phyloP scores from a whole-genome alignment of 2,329 filamentous ascomycete species.

The Sphaerulina vaccinii region DNA sequence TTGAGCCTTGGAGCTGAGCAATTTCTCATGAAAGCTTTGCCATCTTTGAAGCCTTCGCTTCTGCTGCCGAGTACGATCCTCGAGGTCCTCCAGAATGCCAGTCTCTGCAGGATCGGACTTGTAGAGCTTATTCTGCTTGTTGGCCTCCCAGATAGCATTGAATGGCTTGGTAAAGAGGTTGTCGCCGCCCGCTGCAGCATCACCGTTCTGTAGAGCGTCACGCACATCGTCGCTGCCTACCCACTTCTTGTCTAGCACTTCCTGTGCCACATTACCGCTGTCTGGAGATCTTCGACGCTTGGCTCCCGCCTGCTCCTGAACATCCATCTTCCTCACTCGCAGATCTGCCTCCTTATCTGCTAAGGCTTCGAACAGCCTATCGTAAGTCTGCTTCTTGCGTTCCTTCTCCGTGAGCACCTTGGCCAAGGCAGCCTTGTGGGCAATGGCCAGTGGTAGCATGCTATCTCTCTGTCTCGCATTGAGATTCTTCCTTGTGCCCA shows the following conservation, averaged over 20 bases:
- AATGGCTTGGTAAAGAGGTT: slow-evolving; percentile 64
- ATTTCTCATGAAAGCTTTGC: slow-evolving; percentile 61
- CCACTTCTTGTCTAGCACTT: slow-evolving; percentile 71
- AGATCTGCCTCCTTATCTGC: slow-evolving; percentile 48
- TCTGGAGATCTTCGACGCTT: slow-evolving; percentile 29
- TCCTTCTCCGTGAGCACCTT: slow-evolving; percentile 60
- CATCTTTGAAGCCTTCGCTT: slow-evolving; percentile 68
- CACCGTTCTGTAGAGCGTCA: slow-evolving; percentile 67
- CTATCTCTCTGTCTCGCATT: slow-evolving; percentile 37
- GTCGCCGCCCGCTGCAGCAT: slow-evolving; percentile 57
- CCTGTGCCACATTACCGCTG: slow-evolving; percentile 49
- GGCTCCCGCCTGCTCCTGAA: slow-evolving; percentile 19
- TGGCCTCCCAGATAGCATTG: slow-evolving; percentile 69
- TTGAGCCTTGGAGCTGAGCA: slow-evolving; percentile 24
- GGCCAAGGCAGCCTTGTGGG: slow-evolving; percentile 68
- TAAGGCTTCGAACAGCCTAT: slow-evolving; percentile 60
- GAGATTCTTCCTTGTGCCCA: slow-evolving; percentile 46
- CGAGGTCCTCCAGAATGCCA: slow-evolving; percentile 68
- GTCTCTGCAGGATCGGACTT: slow-evolving; percentile 49
- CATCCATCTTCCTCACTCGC: slow-evolving; percentile 48
- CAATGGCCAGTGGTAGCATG: slow-evolving; percentile 67
- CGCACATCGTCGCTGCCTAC: slow-evolving; percentile 73
- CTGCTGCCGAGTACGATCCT: slow-evolving; percentile 65
- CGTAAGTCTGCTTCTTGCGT: slow-evolving; percentile 58
- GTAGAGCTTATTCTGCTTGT: slow-evolving; percentile 43